Evolutionary conservation across 805 yeast genomes (phyloP), one percentile per base, ranked within the genome.

Genomic region (Lachancea waltii): DNA sequence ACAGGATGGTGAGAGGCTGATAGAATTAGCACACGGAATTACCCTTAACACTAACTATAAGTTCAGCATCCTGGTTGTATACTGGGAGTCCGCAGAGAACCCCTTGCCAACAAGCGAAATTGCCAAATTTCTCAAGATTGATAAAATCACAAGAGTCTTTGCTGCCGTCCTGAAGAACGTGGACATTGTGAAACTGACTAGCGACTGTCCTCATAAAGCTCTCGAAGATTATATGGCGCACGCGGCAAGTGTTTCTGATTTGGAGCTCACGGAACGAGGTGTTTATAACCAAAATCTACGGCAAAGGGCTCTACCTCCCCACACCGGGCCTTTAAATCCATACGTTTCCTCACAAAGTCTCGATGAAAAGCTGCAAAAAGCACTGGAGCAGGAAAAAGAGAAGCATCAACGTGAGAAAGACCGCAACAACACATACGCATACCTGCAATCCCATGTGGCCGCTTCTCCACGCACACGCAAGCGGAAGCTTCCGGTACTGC

Each of bases 61-160:
- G 33, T 61, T 65, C 36, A 56, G 56, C 21, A 40, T 66, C 9
- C 15, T 65, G 17, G 44, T 67, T 2, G 42, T 65, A 2, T 64
- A 60, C 38, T 67, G 72, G 72, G 68, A 64, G 27, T 54, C 68
- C n/a, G 52, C 61, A 1, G 61, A 60, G 18, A 54, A 55, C 3
- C 49, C 49, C 3, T 36, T 52, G 5, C 18, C 36, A 8, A 46
- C 45, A 10, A 20, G 32, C 7, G 43, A 47, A 6, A 48, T 53
- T 11, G 17, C 35, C 16, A 46, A 45, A 22, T 45, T 42, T 26
- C 40, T 58, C 18, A 52, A 57, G 24, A 25, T 49, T 3, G 40
- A 46, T 16, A 59, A 60, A 32, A 60, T 64, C n/a, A 41, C 62
- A 3, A 54, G 52, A 35, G 54, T 54, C 21, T 54, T 64, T 28